Conservation (phyloP, 225 moss, liverwort and hornwort species). For the Pseudoscleropodium purum region DNA sequence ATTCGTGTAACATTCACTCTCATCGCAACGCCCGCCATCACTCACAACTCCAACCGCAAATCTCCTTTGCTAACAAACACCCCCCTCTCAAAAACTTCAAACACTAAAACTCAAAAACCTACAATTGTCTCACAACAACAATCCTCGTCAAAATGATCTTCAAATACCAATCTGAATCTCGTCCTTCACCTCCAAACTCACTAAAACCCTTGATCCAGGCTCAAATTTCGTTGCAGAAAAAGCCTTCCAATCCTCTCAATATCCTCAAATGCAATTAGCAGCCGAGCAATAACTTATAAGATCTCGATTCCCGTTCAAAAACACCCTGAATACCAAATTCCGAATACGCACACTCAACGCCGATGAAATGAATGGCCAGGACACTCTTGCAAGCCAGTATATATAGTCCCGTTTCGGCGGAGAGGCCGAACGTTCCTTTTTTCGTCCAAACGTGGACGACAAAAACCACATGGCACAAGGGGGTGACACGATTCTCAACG, state of each 20-base stretch:
- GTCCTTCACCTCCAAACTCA: not conserved
- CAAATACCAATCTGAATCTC: not conserved
- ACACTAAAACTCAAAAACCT: not conserved
- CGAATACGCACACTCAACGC: not conserved
- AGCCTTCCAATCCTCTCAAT: not conserved
- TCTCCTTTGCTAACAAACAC: not conserved
- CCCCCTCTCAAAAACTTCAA: not conserved
- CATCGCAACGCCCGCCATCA: constrained; percentile 18
- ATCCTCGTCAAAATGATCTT: not conserved
- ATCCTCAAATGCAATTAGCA: not conserved
- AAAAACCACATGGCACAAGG: not conserved
- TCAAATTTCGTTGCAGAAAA: not conserved
- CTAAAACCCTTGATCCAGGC: not conserved
- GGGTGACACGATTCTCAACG: not conserved
- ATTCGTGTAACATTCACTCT: constrained; percentile 1
- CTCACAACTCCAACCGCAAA: not conserved
- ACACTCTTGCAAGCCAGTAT: not conserved
- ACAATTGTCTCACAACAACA: not conserved
- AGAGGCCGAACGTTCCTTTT: not conserved
- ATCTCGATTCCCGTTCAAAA: not conserved
- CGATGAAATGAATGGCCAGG: not conserved
- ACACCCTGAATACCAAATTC: too few species aligned
- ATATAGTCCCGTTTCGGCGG: not conserved
- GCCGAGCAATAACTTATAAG: not conserved
- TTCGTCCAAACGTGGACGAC: not conserved